A percentile compares a stretch with the other conserved stretches of the same genome.
Conservation (phyloP, 2,329 filamentous ascomycete species). For the Diaporthe caulivora region DNA sequence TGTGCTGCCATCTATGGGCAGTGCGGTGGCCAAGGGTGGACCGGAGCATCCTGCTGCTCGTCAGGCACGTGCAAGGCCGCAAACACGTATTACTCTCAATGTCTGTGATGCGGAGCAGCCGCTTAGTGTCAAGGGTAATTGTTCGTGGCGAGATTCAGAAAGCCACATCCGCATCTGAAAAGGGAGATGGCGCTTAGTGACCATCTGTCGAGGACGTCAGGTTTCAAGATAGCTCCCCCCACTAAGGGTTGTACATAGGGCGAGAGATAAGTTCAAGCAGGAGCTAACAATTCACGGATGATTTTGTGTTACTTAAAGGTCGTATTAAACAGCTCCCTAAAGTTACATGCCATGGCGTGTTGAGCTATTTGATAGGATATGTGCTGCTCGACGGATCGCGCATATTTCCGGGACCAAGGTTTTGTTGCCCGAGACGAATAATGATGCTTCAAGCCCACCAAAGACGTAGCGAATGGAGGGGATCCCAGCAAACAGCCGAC, state of each 20-base stretch:
- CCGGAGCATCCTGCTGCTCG: conserved; percentile 49
- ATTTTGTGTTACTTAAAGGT: neutral
- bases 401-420: neutral
- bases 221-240: neutral
- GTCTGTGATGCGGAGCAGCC: neutral
- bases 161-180: neutral
- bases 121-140: neutral
- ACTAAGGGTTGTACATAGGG: neutral
- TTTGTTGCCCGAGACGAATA: neutral
- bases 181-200: neutral
- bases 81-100: conserved; percentile 42
- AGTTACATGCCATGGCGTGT: neutral
- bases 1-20: conserved; percentile 49
- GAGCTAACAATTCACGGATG: neutral
- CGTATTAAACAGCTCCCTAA: neutral
- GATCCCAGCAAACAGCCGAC: neutral
- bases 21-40: conserved; percentile 51
- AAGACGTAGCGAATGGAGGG: neutral
- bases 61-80: conserved; percentile 48
- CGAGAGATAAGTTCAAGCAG: neutral
- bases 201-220: no score
- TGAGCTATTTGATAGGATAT: no score
- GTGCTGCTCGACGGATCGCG: neutral
- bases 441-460: neutral
- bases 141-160: neutral